Evolutionary conservation across 1,284 basidiomycete species (phyloP), one percentile per base, ranked within the genome.

Genomic region (Anthracocystis walkeri): DNA sequence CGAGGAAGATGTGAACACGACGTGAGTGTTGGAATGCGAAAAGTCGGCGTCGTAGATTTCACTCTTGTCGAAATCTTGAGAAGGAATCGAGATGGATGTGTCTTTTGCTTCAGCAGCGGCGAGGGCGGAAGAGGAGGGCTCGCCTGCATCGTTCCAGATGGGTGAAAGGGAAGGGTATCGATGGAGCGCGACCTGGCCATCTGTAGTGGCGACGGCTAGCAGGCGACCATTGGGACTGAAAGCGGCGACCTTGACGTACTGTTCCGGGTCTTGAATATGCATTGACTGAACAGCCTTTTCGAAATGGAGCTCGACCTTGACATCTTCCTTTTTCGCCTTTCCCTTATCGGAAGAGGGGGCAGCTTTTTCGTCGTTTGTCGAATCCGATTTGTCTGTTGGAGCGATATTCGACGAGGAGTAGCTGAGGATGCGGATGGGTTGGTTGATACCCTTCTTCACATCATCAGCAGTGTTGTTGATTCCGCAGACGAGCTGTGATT

Each of bases 1-100:
- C 25, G 64, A 61, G 7, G 73, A 67, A 21, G 79, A 77, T n/a
- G 81, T 73, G 33, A 77, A 60, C 4, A 80, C 82, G 45, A 84
- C 62, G 54, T 80, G 81, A 4, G 70, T 70, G 25, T 77, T 75
- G 62, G 82, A 80, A 16, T 78, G 70, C 2, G 75, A 79, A 51
- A 84, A 84, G 70, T 83, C 82, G 38, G 73, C 75, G 54, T 81
- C 82, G 56, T 82, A 81, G 46, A 84, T 65, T 44, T 83, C 83
- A 46, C 78, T 70, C n/a, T 58, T 62, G n/a, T 70, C 65, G 27
- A 78, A 76, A 52, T 72, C 74, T n/a, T 67, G 58, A 4, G 60
- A 61, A 14, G 70, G 69, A 46, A 73, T 58, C 27, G 68, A 69
- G 65, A 78, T 54, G 49, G 70, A 61, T 5, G 76, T 65, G 27